These are phyloP conservation scores for Thielaviopsis punctulata DNA, from an alignment of 2,329 filamentous ascomycete genomes.

Conservation along the genomic window DNA sequence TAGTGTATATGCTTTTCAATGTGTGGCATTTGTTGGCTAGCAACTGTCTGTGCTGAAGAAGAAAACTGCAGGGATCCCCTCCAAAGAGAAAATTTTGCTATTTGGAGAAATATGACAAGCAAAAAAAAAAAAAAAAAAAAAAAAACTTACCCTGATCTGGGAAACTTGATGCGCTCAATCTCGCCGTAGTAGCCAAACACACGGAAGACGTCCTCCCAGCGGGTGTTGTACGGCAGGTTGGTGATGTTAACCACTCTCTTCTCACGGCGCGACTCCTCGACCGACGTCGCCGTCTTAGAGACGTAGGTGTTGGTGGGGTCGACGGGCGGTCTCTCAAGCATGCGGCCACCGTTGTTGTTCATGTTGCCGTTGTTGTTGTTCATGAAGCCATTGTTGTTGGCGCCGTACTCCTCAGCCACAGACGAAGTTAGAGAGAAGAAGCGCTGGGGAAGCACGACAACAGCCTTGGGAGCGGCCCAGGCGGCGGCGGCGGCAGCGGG, in stretches of 20 bases:
- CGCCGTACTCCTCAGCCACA: neutral
- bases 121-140: conserved; percentile 1
- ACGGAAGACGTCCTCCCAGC: conserved; percentile 11
- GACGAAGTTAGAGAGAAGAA: conserved; percentile 4
- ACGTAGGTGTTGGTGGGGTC: conserved; percentile 9
- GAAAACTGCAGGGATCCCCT: neutral
- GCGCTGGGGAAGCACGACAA: neutral
- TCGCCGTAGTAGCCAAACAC: conserved; percentile 11
- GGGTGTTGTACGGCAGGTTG: conserved; percentile 7
- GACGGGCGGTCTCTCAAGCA: neutral
- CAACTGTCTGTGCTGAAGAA: neutral
- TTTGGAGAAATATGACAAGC: neutral
- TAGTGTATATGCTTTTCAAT: neutral
- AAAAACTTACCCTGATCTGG: too few relatives aligned
- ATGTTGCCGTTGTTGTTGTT: neutral
- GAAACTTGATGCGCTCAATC: conserved; percentile 11
- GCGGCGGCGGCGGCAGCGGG: conserved; percentile 3
- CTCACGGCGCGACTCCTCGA: conserved; percentile 6
- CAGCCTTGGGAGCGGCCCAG: conserved; percentile 1
- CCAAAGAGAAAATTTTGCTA: neutral
- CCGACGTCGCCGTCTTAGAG: conserved; percentile 7
- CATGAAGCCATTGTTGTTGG: neutral
- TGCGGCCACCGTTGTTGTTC: neutral
- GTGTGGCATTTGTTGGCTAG: too few relatives aligned
- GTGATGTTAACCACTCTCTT: conserved; percentile 6